Base-by-base conservation (phyloP, 306 rosid species). In the Fragaria vesca region DNA sequence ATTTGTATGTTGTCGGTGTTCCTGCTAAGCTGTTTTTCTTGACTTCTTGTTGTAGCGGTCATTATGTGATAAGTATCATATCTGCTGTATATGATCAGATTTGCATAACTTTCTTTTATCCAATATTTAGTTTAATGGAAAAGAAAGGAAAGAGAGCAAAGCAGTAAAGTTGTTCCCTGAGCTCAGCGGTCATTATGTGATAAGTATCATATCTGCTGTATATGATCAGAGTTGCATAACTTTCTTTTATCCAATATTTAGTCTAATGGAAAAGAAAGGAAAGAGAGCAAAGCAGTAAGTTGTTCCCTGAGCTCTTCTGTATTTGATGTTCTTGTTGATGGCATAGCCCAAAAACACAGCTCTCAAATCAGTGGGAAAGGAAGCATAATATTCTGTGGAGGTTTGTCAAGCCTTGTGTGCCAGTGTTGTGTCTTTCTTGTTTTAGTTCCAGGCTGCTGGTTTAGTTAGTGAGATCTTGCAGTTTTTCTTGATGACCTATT, bases 11-110 rank as follows among this genome's bases (percentile, higher is more conserved):
- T 6, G 66, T 36, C 16, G 12, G 5, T 38, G 50, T 21, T 69
- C 11, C 30, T 38, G 36, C 17, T 45, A 21, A 5, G 60, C 24
- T 71, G 16, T 47, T 70, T 15, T 12, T 48, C 57, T 46, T 46
- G 72, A 69, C 74, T 69, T 69, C 40, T 69, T 69, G 12, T 13
- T 15, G 58, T 24, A 69, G 34, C 24, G 12, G 36, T 60, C 32
- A n/a, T 21, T n/a, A 45, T 43, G 52, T 42, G 73, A 24, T 24
- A 9, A 55, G 2, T 60, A 24, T 43, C 18, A 69, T 3, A 12
- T 10, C 36, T n/a, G 6, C 54, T 42, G 28, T n/a, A 42, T 42
- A 42, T 16, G 18, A 43, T 20, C 9, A 3, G 34, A 58, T 10
- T 40, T 40, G n/a, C 26, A 17, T 1, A 6, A n/a, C 7, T 38